Percentiles rank a stretch among this genome's conserved stretches.
These are phyloP conservation scores for Colletotrichum echinochloae DNA, from an alignment of 2,329 filamentous ascomycete species.

Conservation along the genomic window DNA sequence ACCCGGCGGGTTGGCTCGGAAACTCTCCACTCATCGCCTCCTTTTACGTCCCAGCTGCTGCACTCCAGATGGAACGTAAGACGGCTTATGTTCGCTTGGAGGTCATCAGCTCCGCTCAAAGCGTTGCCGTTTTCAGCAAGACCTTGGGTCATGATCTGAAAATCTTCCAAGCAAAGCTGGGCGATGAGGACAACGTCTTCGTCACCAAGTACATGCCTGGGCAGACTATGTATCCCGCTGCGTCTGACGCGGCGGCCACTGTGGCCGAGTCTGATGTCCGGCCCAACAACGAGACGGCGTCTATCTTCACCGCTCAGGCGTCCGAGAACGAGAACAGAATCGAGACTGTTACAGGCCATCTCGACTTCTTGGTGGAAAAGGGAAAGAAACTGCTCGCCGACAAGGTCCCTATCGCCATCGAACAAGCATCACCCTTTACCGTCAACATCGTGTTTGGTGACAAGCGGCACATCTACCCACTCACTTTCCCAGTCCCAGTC, in stretches of 20 bases:
- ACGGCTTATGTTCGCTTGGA: conserved; percentile 49
- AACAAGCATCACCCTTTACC: conserved; percentile 54
- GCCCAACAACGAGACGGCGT: conserved; percentile 41
- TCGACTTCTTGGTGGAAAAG: conserved; percentile 52
- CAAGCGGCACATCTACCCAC: conserved; percentile 46
- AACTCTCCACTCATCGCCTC: conserved; percentile 54
- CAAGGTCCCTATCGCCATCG: conserved; percentile 52
- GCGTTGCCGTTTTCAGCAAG: conserved; percentile 42
- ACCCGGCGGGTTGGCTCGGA: conserved; percentile 53
- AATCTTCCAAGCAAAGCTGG: conserved; percentile 50
- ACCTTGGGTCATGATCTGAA: conserved; percentile 46
- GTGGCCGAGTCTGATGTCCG: conserved; percentile 42
- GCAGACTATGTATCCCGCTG: conserved; percentile 46
- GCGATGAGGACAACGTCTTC: conserved; percentile 48
- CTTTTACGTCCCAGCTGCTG: conserved; percentile 54
- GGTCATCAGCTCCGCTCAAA: conserved; percentile 46
- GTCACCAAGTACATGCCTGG: conserved; percentile 54
- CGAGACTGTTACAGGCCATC: conserved; percentile 53
- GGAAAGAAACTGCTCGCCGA: conserved; percentile 54
- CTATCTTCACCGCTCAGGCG: conserved; percentile 45
- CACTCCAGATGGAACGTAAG: conserved; percentile 50
- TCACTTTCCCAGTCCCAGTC: conserved; percentile 57
- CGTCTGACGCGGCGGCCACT: conserved; percentile 43
- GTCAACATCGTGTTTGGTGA: conserved; percentile 56
- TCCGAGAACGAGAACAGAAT: conserved; percentile 47